A percentile compares a stretch with the other conserved stretches of the same genome.
Evolutionary conservation across 1,284 basidiomycete genomes (phyloP).

Genomic region (Moesziomyces globuligerus): DNA sequence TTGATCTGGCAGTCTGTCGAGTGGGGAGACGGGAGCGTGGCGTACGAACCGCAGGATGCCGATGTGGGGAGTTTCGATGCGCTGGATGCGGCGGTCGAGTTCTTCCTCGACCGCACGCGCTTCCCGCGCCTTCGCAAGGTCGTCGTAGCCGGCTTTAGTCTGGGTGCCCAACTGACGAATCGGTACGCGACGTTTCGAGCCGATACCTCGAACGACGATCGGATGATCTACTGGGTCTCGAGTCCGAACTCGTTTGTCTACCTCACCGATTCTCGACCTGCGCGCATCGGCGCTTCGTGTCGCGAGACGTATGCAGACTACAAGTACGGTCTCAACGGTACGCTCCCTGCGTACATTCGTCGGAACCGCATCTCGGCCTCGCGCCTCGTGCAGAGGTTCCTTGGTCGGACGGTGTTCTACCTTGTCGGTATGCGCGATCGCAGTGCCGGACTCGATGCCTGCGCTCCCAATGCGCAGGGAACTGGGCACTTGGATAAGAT

Average conservation of each 20-base stretch:
- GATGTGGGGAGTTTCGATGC: slow-evolving; percentile 49
- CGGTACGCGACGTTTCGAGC: slow-evolving; percentile 55
- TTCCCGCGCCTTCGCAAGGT: slow-evolving; percentile 60
- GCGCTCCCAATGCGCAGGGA: slow-evolving; percentile 57
- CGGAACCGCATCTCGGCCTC: slow-evolving; percentile 2
- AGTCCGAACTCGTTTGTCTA: slow-evolving; percentile 61
- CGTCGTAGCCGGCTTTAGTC: slow-evolving; percentile 60
- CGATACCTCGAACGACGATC: slow-evolving; percentile 31
- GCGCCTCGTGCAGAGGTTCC: slow-evolving; percentile 32
- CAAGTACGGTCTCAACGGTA: slow-evolving; percentile 64
- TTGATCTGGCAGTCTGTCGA: slow-evolving; percentile 50
- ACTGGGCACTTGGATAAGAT: slow-evolving; percentile 53
- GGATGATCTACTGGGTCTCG: slow-evolving; percentile 57
- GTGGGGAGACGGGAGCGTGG: slow-evolving; percentile 53
- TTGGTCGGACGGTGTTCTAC: slow-evolving; percentile 49
- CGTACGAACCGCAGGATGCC: slow-evolving; percentile 40
- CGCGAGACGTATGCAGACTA: slow-evolving; percentile 45
- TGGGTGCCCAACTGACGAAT: slow-evolving; percentile 58
- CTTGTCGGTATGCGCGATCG: slow-evolving; percentile 54
- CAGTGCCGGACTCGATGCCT: slow-evolving; percentile 31
- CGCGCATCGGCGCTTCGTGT: slow-evolving; percentile 22
- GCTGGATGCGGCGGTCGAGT: slow-evolving; percentile 48
- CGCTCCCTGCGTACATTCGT: slow-evolving; percentile 48
- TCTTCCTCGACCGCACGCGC: slow-evolving; percentile 41
- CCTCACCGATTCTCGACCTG: slow-evolving; percentile 43